Conservation (phyloP, 768 basidiomycete species). For the Leucocoprinus birnbaumii region DNA sequence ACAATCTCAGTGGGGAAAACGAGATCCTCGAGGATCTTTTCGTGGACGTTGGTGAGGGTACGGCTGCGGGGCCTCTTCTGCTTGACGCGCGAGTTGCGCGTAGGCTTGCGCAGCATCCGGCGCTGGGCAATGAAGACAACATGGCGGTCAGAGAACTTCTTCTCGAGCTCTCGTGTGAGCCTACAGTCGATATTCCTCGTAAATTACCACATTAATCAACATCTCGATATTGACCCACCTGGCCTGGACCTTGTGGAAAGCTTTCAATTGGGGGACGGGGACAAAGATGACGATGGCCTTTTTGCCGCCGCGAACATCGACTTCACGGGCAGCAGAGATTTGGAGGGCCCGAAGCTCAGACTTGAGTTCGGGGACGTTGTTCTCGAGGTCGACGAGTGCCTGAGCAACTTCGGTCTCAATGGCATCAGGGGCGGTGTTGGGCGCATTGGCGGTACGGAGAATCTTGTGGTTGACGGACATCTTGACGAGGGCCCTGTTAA, state of each 20-base stretch:
- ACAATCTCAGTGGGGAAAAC: constrained; percentile 99
- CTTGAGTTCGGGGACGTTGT: constrained; percentile 98
- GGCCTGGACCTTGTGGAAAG: constrained; percentile 97
- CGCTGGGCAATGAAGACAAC: constrained; percentile 99
- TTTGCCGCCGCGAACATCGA: constrained; percentile 98
- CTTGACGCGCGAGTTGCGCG: constrained; percentile 86
- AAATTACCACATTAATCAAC: constrained; percentile 11
- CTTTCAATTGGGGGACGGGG: constrained; percentile 95
- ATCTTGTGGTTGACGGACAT: constrained; percentile 89
- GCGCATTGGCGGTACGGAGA: constrained; percentile 94
- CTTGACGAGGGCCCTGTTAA: constrained; percentile 39
- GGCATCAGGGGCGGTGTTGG: constrained; percentile 84
- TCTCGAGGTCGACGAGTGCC: constrained; percentile 95
- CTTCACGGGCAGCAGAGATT: constrained; percentile 97
- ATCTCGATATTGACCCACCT: constrained; percentile 51
- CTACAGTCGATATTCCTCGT: constrained; percentile 35
- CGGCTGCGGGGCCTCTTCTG: constrained; percentile 97
- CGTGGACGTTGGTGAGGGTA: constrained; percentile 96
- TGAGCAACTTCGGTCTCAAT: constrained; percentile 91
- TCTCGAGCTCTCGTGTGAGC: constrained; percentile 98
- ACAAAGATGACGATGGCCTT: constrained; percentile 99
- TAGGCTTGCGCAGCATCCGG: constrained; percentile 96
- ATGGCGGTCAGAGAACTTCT: constrained; percentile 99
- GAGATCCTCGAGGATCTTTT: constrained; percentile 97
- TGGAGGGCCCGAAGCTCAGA: constrained; percentile 91